A percentile compares a stretch with the other conserved stretches of the same genome.
Evolutionary conservation across 2,329 filamentous ascomycete genomes (phyloP).

Genomic region (Claviceps arundinis): DNA sequence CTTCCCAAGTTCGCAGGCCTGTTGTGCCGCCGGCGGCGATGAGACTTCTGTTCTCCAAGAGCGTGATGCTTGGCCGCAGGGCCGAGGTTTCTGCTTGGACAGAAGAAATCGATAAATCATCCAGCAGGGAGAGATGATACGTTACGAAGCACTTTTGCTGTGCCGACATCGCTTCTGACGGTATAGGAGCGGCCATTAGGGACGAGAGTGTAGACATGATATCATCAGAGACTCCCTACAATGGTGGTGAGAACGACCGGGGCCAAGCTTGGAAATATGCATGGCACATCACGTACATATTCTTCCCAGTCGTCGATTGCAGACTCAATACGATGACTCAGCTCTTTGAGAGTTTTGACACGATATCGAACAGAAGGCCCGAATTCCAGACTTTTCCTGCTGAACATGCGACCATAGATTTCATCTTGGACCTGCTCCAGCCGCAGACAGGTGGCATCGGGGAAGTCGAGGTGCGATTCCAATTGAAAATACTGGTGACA

Average conservation of each 20-base stretch:
- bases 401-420: slow-evolving; percentile 55
- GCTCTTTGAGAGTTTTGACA: slow-evolving; percentile 56
- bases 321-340: slow-evolving; percentile 57
- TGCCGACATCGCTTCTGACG: slow-evolving; percentile 49
- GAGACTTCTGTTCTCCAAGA: slow-evolving; percentile 56
- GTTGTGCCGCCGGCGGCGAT: slow-evolving; percentile 62
- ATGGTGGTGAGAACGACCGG: slow-evolving; percentile 13
- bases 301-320: slow-evolving; percentile 71
- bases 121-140: slow-evolving; percentile 39
- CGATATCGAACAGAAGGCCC: slow-evolving; percentile 58
- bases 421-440: slow-evolving; percentile 48
- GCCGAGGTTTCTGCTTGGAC: not conserved
- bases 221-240: slow-evolving; percentile 70
- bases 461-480: slow-evolving; percentile 51
- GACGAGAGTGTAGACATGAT: slow-evolving; percentile 57
- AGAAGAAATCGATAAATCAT: slow-evolving; percentile 9
- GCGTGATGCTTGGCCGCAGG: slow-evolving; percentile 32
- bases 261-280: not conserved
- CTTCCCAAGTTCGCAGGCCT: slow-evolving; percentile 70
- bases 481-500: slow-evolving; percentile 71
- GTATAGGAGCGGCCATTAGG: slow-evolving; percentile 50
- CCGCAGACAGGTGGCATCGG: slow-evolving; percentile 43
- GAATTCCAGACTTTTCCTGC: slow-evolving; percentile 37
- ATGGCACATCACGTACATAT: slow-evolving; percentile 53
- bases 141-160: slow-evolving; percentile 66